A percentile compares a stretch with the other conserved stretches of the same genome.
These are phyloP conservation scores for Lunularia cruciata DNA, from an alignment of 225 moss, liverwort and hornwort species.

Conservation along the genomic window DNA sequence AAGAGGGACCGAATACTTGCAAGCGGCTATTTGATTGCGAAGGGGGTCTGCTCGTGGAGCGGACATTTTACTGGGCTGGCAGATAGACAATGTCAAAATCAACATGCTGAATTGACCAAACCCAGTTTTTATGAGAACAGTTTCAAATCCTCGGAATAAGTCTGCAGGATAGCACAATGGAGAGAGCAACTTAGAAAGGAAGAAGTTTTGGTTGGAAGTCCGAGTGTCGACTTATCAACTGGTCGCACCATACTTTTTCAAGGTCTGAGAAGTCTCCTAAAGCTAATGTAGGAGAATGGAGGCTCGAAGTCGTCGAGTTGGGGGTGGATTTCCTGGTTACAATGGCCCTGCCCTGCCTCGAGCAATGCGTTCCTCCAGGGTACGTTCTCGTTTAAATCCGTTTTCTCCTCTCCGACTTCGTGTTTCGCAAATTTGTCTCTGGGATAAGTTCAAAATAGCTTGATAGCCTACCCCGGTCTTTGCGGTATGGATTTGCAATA, in stretches of 20 bases:
- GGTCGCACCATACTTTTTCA: not conserved
- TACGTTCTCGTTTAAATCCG: conserved; percentile 32
- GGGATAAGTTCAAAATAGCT: too few relatives aligned
- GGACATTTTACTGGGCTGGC: not conserved
- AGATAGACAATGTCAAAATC: not conserved
- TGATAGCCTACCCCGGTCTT: too few relatives aligned
- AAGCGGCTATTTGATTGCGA: not conserved
- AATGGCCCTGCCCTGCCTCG: conserved; percentile 96
- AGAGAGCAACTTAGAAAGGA: conserved; percentile 1
- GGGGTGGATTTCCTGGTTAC: conserved; percentile 96
- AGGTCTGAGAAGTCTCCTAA: conserved; percentile 9
- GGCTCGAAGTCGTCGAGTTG: conserved; percentile 91
- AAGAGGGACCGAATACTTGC: not conserved
- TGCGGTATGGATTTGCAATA: too few relatives aligned
- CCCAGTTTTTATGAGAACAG: not conserved
- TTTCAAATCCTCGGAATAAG: not conserved
- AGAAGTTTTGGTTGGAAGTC: not conserved
- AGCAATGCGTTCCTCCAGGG: conserved; percentile 93
- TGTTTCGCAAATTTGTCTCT: too few relatives aligned
- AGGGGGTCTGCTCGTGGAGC: not conserved
- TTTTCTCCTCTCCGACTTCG: too few relatives aligned
- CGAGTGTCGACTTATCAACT: not conserved
- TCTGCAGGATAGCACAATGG: not conserved
- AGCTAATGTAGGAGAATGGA: conserved; percentile 86
- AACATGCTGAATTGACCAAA: not conserved